These are phyloP conservation scores for Cucurbita pepo DNA, from an alignment of 306 rosid species.

Conservation along the genomic window DNA sequence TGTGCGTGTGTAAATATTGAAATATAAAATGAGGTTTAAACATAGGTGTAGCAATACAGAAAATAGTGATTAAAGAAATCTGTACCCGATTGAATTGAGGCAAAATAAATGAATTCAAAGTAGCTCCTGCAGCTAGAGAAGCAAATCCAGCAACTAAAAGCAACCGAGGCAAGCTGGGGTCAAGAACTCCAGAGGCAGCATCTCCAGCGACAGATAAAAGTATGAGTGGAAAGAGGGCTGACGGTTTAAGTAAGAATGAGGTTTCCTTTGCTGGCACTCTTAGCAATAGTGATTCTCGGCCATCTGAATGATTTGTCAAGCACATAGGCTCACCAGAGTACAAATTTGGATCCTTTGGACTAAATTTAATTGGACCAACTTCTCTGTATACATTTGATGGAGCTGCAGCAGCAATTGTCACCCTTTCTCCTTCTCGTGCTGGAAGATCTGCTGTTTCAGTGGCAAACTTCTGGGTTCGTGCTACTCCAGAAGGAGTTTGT, in stretches of 20 bases:
- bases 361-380: constrained; percentile 70
- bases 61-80: background rate
- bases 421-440: constrained; percentile 88
- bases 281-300: constrained; percentile 68
- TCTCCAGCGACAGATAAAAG: constrained; percentile 35
- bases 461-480: constrained; percentile 87
- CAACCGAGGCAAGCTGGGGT: constrained; percentile 71
- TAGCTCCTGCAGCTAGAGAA: constrained; percentile 67
- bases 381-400: constrained; percentile 61
- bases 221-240: constrained; percentile 40
- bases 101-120: constrained; percentile 45
- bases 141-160: constrained; percentile 57
- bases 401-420: constrained; percentile 80
- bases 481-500: constrained; percentile 80
- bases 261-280: constrained; percentile 66
- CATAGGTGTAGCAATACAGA: background rate
- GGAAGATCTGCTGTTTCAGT: constrained; percentile 90
- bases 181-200: constrained; percentile 74
- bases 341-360: constrained; percentile 61
- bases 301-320: constrained; percentile 85
- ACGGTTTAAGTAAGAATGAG: constrained; percentile 49
- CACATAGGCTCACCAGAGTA: constrained; percentile 86
- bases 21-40: background rate
- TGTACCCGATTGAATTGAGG: constrained; percentile 68
- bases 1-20: background rate